These are phyloP conservation scores for Didymosphaeria variabile DNA, from an alignment of 2,329 filamentous ascomycete genomes.

Conservation along the genomic window DNA sequence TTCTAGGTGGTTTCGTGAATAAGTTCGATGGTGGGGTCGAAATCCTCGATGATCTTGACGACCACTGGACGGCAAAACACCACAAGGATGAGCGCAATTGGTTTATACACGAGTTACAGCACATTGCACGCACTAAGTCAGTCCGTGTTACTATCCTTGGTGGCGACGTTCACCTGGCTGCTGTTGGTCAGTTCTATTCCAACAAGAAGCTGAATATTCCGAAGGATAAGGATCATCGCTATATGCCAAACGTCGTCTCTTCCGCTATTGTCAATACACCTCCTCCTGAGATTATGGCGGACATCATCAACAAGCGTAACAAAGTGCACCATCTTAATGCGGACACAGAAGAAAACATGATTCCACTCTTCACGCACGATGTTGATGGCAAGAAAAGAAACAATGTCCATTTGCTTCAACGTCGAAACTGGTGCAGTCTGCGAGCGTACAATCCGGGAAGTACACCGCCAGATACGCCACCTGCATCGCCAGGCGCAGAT, in stretches of 20 bases:
- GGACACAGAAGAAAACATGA: constrained; percentile 93
- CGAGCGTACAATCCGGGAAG: constrained; percentile 80
- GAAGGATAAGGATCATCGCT: constrained; percentile 92
- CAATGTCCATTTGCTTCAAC: constrained; percentile 87
- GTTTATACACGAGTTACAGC: constrained; percentile 89
- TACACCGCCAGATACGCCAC: constrained; percentile 74
- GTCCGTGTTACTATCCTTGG: constrained; percentile 90
- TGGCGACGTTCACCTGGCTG: constrained; percentile 92
- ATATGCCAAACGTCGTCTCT: constrained; percentile 95
- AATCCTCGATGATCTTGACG: constrained; percentile 89
- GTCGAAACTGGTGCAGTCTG: constrained; percentile 96
- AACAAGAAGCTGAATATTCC: constrained; percentile 76
- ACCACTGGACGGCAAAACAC: constrained; percentile 96
- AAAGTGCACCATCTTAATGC: constrained; percentile 72
- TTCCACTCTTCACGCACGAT: constrained; percentile 88
- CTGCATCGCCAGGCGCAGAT: constrained; percentile 33
- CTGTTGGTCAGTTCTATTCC: constrained; percentile 93
- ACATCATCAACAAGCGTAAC: constrained; percentile 93
- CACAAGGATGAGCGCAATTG: constrained; percentile 90
- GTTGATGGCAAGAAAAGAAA: constrained; percentile 90
- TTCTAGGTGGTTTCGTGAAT: constrained; percentile 83
- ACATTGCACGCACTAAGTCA: constrained; percentile 91
- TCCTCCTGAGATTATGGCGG: constrained; percentile 85
- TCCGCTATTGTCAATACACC: constrained; percentile 95
- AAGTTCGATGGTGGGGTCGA: constrained; percentile 92